Evolutionary conservation across 176 grass and related monocot genomes (phyloP).

Genomic region (Ananas comosus): DNA sequence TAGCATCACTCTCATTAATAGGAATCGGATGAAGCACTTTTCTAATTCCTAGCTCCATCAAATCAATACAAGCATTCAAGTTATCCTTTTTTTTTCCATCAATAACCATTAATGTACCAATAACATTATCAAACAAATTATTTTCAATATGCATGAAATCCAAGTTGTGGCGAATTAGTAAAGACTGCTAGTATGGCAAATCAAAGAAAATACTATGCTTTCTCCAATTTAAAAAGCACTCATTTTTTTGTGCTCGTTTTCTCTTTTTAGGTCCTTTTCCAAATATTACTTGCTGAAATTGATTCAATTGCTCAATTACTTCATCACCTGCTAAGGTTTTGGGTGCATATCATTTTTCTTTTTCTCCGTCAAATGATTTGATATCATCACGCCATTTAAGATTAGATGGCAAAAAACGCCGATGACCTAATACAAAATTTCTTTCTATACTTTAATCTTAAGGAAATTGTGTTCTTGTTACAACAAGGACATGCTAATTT

Average conservation of each 20-base stretch:
- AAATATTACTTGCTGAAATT: too few relatives aligned
- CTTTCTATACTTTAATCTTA: neutral
- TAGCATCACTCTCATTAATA: too few relatives aligned
- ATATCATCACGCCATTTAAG: neutral
- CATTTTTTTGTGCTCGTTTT: too few relatives aligned
- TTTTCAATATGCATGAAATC: neutral
- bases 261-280: too few relatives aligned
- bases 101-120: neutral
- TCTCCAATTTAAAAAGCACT: too few relatives aligned
- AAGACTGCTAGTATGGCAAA: neutral
- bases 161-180: neutral
- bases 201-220: neutral
- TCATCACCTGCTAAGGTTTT: too few relatives aligned
- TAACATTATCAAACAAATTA: neutral
- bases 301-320: too few relatives aligned
- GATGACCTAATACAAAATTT: constrained; percentile 1
- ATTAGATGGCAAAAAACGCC: neutral
- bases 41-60: neutral
- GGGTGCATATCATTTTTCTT: too few relatives aligned
- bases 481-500: neutral
- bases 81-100: neutral
- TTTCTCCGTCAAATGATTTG: too few relatives aligned
- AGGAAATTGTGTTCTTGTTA: neutral
- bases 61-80: neutral
- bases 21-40: neutral